A percentile compares a stretch with the other conserved stretches of the same genome.
phyloP scores from a whole-genome alignment of 371 early-diverging fungal genomes.

The Dichotomocladium elegans region DNA sequence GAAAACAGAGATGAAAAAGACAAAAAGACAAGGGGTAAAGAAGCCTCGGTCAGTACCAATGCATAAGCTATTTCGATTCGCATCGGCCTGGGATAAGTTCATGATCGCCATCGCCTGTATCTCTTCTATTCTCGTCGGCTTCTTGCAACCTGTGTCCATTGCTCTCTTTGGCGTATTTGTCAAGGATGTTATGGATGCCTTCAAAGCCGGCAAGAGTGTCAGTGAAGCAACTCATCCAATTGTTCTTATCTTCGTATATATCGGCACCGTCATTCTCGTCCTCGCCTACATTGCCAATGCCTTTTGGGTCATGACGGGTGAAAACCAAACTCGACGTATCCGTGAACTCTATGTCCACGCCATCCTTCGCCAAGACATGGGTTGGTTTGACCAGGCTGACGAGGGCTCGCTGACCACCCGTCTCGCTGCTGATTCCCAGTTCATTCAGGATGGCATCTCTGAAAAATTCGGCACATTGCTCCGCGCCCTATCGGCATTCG shows the following conservation, averaged over 20 bases:
- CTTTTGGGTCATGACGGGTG: slow-evolving; percentile 16
- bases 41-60: slow-evolving; percentile 6
- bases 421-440: slow-evolving; percentile 65
- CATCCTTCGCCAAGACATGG: slow-evolving; percentile 75
- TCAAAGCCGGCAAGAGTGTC: slow-evolving; percentile 7
- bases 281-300: slow-evolving; percentile 10
- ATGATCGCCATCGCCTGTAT: slow-evolving; percentile 17
- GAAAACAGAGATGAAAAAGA: slow-evolving; percentile 26
- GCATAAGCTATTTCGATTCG: slow-evolving; percentile 5
- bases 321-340: too few species aligned
- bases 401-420: too few species aligned
- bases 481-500: slow-evolving; percentile 63
- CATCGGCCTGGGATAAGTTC: slow-evolving; percentile 7
- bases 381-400: slow-evolving; percentile 79
- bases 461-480: slow-evolving; percentile 75
- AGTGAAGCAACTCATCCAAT: slow-evolving; percentile 9
- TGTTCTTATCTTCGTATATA: slow-evolving; percentile 14
- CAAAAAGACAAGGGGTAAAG: slow-evolving; percentile 31
- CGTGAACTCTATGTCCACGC: slow-evolving; percentile 61
- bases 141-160: slow-evolving; percentile 30
- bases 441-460: slow-evolving; percentile 78
- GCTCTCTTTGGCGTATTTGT: slow-evolving; percentile 34
- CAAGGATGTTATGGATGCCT: slow-evolving; percentile 3
- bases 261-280: slow-evolving; percentile 14
- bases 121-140: slow-evolving; percentile 22